Evolutionary conservation across 2,329 filamentous ascomycete genomes (phyloP), one percentile per base, ranked within the genome.

Genomic region (Neonectria hederae): DNA sequence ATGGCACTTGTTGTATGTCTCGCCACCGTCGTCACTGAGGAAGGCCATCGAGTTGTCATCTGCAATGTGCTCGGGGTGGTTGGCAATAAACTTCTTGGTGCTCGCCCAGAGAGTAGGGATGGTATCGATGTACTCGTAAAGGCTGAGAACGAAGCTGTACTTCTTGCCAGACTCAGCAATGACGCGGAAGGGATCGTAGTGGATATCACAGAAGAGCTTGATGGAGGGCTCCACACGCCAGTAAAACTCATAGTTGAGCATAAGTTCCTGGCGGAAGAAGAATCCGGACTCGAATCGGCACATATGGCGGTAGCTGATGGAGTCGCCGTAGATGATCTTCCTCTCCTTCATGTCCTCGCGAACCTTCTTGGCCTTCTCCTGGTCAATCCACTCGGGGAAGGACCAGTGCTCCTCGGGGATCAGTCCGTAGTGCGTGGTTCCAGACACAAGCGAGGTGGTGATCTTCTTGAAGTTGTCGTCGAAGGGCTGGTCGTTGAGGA

Each of bases 311-410:
- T 99, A 99, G 83, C 93, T 97, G 82, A 97, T 83, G 11, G 94
- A 97, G 80, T 98, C 96, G 65, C 96, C 96, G 78, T 99, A 99
- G 81, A 99, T 99, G 79, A 99, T 97, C 83, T 97, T 97, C 77
- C 90, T 89, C 78, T 93, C 87, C 61, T 88, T 89, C 96, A 99
- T 99, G 74, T 97, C 93, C 82, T 97, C 91, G 66, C 96, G 92
- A 65, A 96, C 94, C 80, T 93, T 92, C 76, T 88, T 88, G 45
- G 96, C 97, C 83, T 92, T 97, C 55, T 97, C 92, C 81, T 97
- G 92, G 77, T 99, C 96, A 75, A 99, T 99, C 86, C 90, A 96
- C 4, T 92, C 88, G 5, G 96, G 96, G 84, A 96, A 99, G 1
- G 94, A 97, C 96, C 96, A 99, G 81, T 99, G 95, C 78, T 98